Conservation (phyloP, 331 rosid species). For the Phaseolus coccineus region DNA sequence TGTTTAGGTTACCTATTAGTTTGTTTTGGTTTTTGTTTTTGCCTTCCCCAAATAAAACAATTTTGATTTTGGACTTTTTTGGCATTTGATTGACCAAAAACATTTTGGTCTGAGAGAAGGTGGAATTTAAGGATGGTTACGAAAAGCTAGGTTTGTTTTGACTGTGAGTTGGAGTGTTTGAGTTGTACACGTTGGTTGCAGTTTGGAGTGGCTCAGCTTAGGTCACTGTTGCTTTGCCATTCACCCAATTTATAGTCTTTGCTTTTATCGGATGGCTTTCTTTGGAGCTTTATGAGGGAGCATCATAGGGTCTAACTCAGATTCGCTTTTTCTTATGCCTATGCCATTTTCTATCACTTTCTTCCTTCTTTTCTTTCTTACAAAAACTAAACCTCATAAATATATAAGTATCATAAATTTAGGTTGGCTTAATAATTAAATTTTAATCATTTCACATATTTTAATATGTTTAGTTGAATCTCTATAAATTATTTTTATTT, state of each 20-base stretch:
- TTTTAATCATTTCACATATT: too few relatives aligned
- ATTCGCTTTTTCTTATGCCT: too few relatives aligned
- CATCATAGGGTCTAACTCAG: not conserved
- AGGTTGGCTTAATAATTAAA: too few relatives aligned
- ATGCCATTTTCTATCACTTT: too few relatives aligned
- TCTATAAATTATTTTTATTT: too few relatives aligned
- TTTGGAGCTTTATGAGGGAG: not conserved
- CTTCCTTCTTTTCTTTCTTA: too few relatives aligned
- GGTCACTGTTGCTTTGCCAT: not conserved
- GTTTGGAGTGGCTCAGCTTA: not conserved
- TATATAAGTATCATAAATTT: too few relatives aligned
- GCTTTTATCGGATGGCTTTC: conserved; percentile 35
- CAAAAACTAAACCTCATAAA: too few relatives aligned
- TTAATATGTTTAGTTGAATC: too few relatives aligned
- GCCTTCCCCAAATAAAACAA: conserved; percentile 38
- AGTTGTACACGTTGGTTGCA: conserved; percentile 38
- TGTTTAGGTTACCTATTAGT: conserved; percentile 35
- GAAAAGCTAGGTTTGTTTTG: conserved; percentile 26
- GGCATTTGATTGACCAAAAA: conserved; percentile 27
- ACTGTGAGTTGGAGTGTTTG: conserved; percentile 33
- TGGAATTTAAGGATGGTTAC: conserved; percentile 14
- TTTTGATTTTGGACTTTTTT: conserved; percentile 15
- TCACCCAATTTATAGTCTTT: not conserved
- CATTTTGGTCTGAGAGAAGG: not conserved
- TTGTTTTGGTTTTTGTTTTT: not conserved